Evolutionary conservation across 1,139 yeast genomes (phyloP).

Genomic region (Geotrichum carabidarum): DNA sequence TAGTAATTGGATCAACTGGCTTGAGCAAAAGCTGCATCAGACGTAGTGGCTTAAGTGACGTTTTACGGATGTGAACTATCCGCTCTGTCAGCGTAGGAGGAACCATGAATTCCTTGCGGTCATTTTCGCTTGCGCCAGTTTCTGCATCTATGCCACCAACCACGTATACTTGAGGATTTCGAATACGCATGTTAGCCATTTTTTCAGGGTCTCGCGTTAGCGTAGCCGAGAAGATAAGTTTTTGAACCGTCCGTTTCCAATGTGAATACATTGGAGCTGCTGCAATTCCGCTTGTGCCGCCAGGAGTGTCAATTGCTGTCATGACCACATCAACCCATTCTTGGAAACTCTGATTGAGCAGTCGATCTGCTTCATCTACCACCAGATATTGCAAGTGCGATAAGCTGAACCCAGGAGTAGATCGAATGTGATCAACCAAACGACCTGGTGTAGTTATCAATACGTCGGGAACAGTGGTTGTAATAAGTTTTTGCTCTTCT

Average conservation of each 20-base stretch:
- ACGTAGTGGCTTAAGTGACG: conserved; percentile 63
- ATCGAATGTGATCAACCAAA: conserved; percentile 74
- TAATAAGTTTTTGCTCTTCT: conserved; percentile 57
- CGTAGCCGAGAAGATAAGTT: conserved; percentile 87
- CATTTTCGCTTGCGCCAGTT: conserved; percentile 46
- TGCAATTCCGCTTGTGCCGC: conserved; percentile 4
- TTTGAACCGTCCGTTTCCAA: conserved; percentile 41
- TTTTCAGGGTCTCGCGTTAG: conserved; percentile 90
- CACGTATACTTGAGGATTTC: conserved; percentile 64
- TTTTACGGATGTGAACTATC: conserved; percentile 28
- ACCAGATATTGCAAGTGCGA: conserved; percentile 61
- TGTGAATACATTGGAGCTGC: conserved; percentile 7
- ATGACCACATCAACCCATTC: conserved; percentile 82
- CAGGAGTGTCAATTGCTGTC: conserved; percentile 41
- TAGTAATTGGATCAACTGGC: conserved; percentile 27
- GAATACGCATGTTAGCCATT: conserved; percentile 62
- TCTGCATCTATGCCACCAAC: conserved; percentile 44
- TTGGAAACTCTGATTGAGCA: conserved; percentile 85
- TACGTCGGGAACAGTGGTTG: conserved; percentile 60
- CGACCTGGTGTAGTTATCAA: conserved; percentile 89
- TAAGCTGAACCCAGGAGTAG: conserved; percentile 37
- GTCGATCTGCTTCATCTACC: conserved; percentile 91
- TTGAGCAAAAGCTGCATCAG: conserved; percentile 43
- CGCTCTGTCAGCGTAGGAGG: conserved; percentile 38
- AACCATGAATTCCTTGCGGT: conserved; percentile 47